Evolutionary conservation across 495 filamentous ascomycete genomes (phyloP).

Genomic region (Penicillium riverlandense): DNA sequence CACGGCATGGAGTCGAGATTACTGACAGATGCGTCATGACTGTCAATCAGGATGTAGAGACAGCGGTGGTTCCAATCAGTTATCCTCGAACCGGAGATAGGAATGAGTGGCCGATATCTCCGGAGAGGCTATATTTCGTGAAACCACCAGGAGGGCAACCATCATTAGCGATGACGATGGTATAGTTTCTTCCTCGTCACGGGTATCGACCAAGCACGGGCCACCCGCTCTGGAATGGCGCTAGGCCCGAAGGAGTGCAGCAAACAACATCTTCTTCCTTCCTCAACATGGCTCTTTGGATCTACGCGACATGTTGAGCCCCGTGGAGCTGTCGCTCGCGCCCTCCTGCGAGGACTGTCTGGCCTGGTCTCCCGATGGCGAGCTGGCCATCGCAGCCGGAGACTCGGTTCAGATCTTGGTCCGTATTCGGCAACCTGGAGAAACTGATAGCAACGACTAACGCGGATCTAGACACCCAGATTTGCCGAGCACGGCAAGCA

Average conservation of each 20-base stretch:
- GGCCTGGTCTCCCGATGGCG: constrained; percentile 56
- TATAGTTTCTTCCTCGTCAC: no score
- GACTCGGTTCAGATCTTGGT: constrained; percentile 53
- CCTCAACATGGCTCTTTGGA: not conserved
- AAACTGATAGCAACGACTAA: not conserved
- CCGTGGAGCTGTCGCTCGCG: constrained; percentile 26
- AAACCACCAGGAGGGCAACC: no score
- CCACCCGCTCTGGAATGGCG: constrained; percentile 2
- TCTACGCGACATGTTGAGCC: constrained; percentile 20
- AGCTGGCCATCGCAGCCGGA: constrained; percentile 52
- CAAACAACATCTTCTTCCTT: not conserved
- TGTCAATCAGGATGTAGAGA: no score
- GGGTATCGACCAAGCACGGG: not conserved
- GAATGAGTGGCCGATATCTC: no score
- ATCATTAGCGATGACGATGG: no score
- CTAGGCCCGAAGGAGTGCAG: constrained; percentile 11
- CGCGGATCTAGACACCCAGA: constrained; percentile 20
- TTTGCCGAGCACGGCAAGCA: constrained; percentile 1
- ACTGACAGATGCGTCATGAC: no score
- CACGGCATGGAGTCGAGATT: no score
- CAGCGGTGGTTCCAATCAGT: no score
- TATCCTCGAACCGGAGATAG: no score
- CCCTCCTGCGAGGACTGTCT: constrained; percentile 46
- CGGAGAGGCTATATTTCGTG: no score
- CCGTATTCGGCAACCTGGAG: not conserved